These are phyloP conservation scores for Akanthomyces lecanii DNA, from an alignment of 2,329 filamentous ascomycete species.

Conservation along the genomic window DNA sequence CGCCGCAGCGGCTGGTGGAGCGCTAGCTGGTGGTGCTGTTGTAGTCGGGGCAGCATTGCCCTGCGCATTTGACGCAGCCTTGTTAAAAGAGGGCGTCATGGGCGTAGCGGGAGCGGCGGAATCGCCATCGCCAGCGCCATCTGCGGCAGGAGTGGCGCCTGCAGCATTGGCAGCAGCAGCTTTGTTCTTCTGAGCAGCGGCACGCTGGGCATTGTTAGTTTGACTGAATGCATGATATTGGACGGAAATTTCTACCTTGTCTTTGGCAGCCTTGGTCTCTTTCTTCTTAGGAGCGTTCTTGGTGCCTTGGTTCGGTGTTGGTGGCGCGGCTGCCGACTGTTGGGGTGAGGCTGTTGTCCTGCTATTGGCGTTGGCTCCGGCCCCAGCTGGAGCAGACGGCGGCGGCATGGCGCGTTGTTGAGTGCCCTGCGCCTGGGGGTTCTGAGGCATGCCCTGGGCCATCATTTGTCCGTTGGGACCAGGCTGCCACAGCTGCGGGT, in stretches of 20 bases:
- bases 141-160: constrained; percentile 54
- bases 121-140: constrained; percentile 53
- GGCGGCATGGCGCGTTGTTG: constrained; percentile 68
- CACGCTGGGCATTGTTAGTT: constrained; percentile 43
- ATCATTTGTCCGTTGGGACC: constrained; percentile 39
- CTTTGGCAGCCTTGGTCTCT: constrained; percentile 59
- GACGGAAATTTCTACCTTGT: constrained; percentile 53
- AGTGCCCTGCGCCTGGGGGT: constrained; percentile 55
- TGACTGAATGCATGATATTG: not conserved
- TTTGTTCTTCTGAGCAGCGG: constrained; percentile 32
- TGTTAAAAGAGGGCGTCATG: constrained; percentile 55
- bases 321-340: constrained; percentile 62
- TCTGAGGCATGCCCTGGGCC: constrained; percentile 37
- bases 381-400: constrained; percentile 53
- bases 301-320: constrained; percentile 68
- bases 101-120: constrained; percentile 59
- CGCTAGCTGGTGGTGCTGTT: constrained; percentile 26
- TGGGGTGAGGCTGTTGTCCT: constrained; percentile 59
- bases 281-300: constrained; percentile 79
- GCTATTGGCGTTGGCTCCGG: constrained; percentile 47
- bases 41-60: constrained; percentile 28
- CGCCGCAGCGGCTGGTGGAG: constrained; percentile 36
- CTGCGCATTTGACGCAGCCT: constrained; percentile 39
- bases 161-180: constrained; percentile 30
- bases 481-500: constrained; percentile 38